Base-by-base conservation (phyloP, 352 stramenopile species). In the Globisporangium nagaii region DNA sequence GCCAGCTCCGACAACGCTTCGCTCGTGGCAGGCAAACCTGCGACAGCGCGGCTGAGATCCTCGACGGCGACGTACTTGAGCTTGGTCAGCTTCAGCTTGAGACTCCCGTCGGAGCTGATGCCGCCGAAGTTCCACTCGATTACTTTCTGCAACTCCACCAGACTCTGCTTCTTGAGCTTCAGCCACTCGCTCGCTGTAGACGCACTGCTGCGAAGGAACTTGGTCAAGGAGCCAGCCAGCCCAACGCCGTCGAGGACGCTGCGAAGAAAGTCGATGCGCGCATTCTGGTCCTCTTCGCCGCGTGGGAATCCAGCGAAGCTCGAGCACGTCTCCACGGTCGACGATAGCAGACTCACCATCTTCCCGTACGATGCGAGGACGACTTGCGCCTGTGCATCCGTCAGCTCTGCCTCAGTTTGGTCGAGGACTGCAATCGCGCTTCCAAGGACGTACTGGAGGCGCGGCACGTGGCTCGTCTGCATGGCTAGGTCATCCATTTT, bases 241-340 rank as follows among this genome's bases (percentile, higher is more conserved):
- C 73, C 71, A 55, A 75, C 46, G 12, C 66, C 66, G 53, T 84
- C 73, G 39, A 84, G 52, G 5, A 66, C 34, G 55, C 71, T 78
- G 17, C 73, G 70, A 51, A 75, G 37, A 13, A 79, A 40, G 31
- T 65, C 57, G 32, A 81, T 48, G 22, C 65, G 54, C 1, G 72
- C 58, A 31, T 73, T 81, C 50, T 78, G 69, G 47, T 69, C 66
- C 27, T 66, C 27, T 34, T 81, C 71, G 43, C 62, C 70, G 57
- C 63, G 66, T 15, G 71, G 64, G 34, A 74, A 75, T 17, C 41
- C 37, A 10, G 53, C 25, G 42, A 81, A 79, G 17, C 67, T 58
- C 6, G 68, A 79, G 11, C 63, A 58, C 19, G 67, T 53, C 22
- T 63, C 46, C 2, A 73, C 51, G 30, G 59, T 65, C n/a, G 4